These are phyloP conservation scores for Ceratobasidium sp. DNA, from an alignment of 1,284 basidiomycete species.

Conservation along the genomic window DNA sequence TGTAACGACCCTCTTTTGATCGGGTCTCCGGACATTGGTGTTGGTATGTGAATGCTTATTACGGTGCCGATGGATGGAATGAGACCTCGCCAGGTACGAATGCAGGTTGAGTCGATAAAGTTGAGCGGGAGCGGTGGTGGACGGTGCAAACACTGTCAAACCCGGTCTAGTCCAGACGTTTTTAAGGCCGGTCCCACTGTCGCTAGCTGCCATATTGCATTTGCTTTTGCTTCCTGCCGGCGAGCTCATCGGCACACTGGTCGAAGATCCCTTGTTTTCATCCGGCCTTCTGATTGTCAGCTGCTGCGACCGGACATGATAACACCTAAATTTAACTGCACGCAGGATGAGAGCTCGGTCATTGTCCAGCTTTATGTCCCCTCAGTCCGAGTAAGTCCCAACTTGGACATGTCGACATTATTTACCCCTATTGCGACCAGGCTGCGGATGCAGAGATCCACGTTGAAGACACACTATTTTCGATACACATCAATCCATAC, in stretches of 20 bases:
- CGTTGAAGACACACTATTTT: slow-evolving; percentile 71
- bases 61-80: background rate
- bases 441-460: slow-evolving; percentile 79
- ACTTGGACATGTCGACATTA: background rate
- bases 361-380: slow-evolving; percentile 73
- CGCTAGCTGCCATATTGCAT: background rate
- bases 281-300: background rate
- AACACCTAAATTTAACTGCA: slow-evolving; percentile 77
- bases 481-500: slow-evolving; percentile 80
- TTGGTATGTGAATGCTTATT: slow-evolving; percentile 3
- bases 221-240: too few species aligned
- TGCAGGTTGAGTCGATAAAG: background rate
- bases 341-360: slow-evolving; percentile 66
- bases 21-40: slow-evolving; percentile 30
- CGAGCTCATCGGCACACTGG: too few species aligned
- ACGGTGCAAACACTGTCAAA: slow-evolving; percentile 24
- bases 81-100: too few species aligned
- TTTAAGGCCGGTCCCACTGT: background rate
- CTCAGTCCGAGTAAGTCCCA: slow-evolving; percentile 69
- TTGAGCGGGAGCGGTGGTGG: background rate
- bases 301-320: slow-evolving; percentile 59
- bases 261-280: background rate
- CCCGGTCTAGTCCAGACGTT: background rate
- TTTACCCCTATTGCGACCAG: slow-evolving; percentile 51
- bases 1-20: slow-evolving; percentile 15